Conservation (phyloP, 2,329 filamentous ascomycete genomes). For the Xylariaceae sp. region DNA sequence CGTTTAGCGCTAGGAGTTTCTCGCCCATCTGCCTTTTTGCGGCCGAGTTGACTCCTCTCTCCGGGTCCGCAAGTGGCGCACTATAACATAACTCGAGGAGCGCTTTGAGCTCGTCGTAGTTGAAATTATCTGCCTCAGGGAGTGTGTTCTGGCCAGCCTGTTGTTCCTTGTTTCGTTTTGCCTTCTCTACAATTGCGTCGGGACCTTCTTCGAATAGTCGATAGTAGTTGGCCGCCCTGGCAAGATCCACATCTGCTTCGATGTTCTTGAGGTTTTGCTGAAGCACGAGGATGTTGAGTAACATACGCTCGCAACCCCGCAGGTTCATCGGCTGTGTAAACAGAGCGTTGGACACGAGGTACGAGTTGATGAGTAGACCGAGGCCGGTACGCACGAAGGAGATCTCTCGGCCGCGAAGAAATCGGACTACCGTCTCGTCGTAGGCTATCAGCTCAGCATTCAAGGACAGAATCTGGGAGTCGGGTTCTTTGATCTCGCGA, state of each 20-base stretch:
- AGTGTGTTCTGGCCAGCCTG: conserved; percentile 32
- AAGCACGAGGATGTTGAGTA: conserved; percentile 87
- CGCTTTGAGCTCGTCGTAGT: conserved; percentile 61
- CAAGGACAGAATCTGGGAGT: conserved; percentile 73
- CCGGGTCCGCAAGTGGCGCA: conserved; percentile 59
- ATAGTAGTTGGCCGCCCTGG: conserved; percentile 62
- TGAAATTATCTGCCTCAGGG: conserved; percentile 44
- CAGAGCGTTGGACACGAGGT: conserved; percentile 66
- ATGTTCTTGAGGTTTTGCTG: conserved; percentile 97
- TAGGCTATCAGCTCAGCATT: conserved; percentile 82
- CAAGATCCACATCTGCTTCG: conserved; percentile 62
- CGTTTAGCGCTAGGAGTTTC: conserved; percentile 63
- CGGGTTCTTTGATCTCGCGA: conserved; percentile 70
- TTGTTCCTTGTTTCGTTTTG: conserved; percentile 42
- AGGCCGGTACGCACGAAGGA: conserved; percentile 73
- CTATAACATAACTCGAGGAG: conserved; percentile 64
- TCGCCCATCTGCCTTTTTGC: conserved; percentile 67
- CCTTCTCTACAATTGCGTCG: conserved; percentile 59
- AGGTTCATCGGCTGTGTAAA: conserved; percentile 77
- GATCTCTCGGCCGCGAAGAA: conserved; percentile 65
- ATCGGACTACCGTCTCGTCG: conserved; percentile 72
- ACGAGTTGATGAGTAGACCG: conserved; percentile 69
- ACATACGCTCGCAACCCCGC: conserved; percentile 78
- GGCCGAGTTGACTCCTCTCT: conserved; percentile 61
- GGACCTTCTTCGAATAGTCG: conserved; percentile 61